Conservation (phyloP, 2,329 filamentous ascomycete species). For the Monosporascus sp. region DNA sequence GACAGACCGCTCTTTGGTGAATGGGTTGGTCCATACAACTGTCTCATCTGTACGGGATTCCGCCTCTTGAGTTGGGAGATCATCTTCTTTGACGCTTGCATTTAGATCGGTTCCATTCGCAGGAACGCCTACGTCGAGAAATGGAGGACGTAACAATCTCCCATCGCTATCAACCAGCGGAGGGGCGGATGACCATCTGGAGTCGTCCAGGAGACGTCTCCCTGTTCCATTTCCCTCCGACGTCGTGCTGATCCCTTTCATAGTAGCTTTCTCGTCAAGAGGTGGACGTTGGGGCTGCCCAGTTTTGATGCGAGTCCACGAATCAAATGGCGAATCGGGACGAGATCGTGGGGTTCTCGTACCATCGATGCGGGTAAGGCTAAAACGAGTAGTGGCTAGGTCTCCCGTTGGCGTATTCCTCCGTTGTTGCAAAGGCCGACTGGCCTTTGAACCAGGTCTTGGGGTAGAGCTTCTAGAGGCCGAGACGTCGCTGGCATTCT, state of each 20-base stretch:
- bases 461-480: slow-evolving; percentile 8
- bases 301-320: slow-evolving; percentile 33
- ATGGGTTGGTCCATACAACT: slow-evolving; percentile 57
- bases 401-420: slow-evolving; percentile 14
- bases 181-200: background rate
- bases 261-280: slow-evolving; percentile 3
- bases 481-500: slow-evolving; percentile 2
- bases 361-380: slow-evolving; percentile 27
- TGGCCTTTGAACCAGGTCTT: slow-evolving; percentile 2
- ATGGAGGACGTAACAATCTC: slow-evolving; percentile 18
- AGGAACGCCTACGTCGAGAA: slow-evolving; percentile 11
- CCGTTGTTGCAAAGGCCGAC: background rate
- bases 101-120: background rate
- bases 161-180: slow-evolving; percentile 20
- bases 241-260: background rate
- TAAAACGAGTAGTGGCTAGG: slow-evolving; percentile 24
- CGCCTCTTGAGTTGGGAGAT: slow-evolving; percentile 1
- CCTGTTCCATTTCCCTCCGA: background rate
- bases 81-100: background rate
- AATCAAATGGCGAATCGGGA: slow-evolving; percentile 28
- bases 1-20: slow-evolving; percentile 44
- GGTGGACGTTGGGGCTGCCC: slow-evolving; percentile 17
- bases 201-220: background rate
- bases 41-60: slow-evolving; percentile 27
- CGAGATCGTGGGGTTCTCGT: slow-evolving; percentile 30